Percentiles rank a stretch among this genome's conserved stretches.
phyloP scores from a whole-genome alignment of 2,329 filamentous ascomycete species.

The Sporothrix luriei region DNA sequence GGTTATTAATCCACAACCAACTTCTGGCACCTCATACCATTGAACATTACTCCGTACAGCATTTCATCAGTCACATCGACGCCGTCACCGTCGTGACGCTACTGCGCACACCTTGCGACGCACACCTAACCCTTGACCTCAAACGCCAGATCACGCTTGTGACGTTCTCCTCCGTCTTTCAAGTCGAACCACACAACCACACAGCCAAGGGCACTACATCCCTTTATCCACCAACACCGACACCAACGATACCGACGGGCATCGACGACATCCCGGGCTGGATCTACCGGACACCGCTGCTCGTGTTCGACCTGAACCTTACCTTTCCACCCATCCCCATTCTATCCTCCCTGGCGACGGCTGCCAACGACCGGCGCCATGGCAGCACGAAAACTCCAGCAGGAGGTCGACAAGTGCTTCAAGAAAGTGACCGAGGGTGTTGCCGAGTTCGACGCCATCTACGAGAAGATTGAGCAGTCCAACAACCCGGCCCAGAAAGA shows the following conservation, averaged over 20 bases:
- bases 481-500: conserved; percentile 95
- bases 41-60: not conserved
- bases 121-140: not conserved
- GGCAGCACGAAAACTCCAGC: conserved; percentile 93
- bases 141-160: not conserved
- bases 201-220: not conserved
- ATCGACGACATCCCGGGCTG: not conserved
- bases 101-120: not conserved
- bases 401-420: conserved; percentile 99
- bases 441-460: conserved; percentile 86
- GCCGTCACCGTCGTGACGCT: conserved; percentile 4
- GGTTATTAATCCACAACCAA: not conserved
- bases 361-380: conserved; percentile 55
- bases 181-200: not conserved
- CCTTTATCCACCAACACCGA: not conserved
- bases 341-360: not conserved
- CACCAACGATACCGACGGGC: not conserved
- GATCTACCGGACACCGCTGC: not conserved
- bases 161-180: not conserved
- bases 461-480: conserved; percentile 95
- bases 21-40: not conserved
- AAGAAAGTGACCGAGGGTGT: conserved; percentile 97
- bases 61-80: not conserved
- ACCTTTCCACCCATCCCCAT: not conserved
- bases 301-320: not conserved